Percentiles rank a stretch among this genome's conserved stretches.
Conservation (phyloP, 2,329 filamentous ascomycete species). For the Cadophora sp. region DNA sequence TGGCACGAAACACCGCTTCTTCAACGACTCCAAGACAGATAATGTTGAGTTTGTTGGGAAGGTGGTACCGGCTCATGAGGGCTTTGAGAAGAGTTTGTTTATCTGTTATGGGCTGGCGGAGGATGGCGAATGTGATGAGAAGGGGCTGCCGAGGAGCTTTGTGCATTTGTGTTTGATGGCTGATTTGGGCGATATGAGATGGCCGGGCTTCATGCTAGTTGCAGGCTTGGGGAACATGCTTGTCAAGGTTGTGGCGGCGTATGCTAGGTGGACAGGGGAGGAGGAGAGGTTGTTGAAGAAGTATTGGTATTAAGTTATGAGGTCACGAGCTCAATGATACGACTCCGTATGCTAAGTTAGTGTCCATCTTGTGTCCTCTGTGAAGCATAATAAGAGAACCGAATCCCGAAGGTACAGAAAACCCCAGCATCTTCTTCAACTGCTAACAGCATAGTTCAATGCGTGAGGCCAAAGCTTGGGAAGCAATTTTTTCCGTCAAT, state of each 20-base stretch:
- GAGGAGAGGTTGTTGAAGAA: slow-evolving; percentile 25
- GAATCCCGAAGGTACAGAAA: too few species aligned
- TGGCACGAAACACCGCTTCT: slow-evolving; percentile 21
- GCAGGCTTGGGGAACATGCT: slow-evolving; percentile 18
- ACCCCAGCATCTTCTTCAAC: too few species aligned
- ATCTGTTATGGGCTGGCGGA: slow-evolving; percentile 20
- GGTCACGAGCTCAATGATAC: too few species aligned
- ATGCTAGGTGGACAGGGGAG: slow-evolving; percentile 28
- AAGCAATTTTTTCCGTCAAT: too few species aligned
- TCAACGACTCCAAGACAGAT: slow-evolving; percentile 7
- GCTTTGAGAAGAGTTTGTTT: slow-evolving; percentile 21
- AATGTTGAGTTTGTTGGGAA: slow-evolving; percentile 16
- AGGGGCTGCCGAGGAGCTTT: slow-evolving; percentile 20
- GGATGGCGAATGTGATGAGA: slow-evolving; percentile 22
- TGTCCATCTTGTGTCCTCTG: too few species aligned
- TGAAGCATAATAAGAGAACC: too few species aligned
- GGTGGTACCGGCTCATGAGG: slow-evolving; percentile 18
- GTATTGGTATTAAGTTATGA: slow-evolving; percentile 22
- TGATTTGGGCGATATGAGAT: slow-evolving; percentile 25
- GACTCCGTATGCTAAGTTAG: too few species aligned
- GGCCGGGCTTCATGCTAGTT: slow-evolving; percentile 17
- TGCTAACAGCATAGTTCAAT: too few species aligned
- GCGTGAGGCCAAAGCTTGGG: too few species aligned
- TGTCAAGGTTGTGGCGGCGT: slow-evolving; percentile 17
- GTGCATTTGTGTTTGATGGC: slow-evolving; percentile 23